These are phyloP conservation scores for Parascedosporium putredinis DNA, from an alignment of 2,329 filamentous ascomycete species.

Conservation along the genomic window DNA sequence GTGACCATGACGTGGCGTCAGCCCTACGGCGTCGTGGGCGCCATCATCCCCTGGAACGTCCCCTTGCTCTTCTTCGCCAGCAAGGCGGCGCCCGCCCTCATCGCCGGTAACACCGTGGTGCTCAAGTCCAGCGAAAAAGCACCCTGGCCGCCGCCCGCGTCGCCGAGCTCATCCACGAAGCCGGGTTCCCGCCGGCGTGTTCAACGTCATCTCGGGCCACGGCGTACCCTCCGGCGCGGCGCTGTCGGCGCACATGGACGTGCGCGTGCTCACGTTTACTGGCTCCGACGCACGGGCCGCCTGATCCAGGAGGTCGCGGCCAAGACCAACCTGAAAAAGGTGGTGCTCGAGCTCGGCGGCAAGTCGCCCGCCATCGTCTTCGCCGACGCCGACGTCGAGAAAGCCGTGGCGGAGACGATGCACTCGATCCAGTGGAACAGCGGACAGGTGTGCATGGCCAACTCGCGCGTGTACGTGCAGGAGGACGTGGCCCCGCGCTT, in stretches of 20 bases:
- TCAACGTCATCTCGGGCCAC: slow-evolving; percentile 64
- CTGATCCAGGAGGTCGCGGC: slow-evolving; percentile 64
- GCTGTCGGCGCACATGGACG: slow-evolving; percentile 54
- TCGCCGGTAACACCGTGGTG: slow-evolving; percentile 38
- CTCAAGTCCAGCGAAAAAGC: slow-evolving; percentile 45
- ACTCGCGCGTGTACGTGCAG: slow-evolving; percentile 47
- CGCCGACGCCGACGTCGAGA: slow-evolving; percentile 53
- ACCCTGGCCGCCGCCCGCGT: slow-evolving; percentile 29
- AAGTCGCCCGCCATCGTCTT: slow-evolving; percentile 57
- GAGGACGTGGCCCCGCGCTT: slow-evolving; percentile 43
- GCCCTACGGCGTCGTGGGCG: slow-evolving; percentile 40
- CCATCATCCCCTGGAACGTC: slow-evolving; percentile 51
- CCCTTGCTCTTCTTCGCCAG: slow-evolving; percentile 32
- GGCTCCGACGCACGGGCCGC: slow-evolving; percentile 62
- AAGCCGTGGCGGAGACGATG: slow-evolving; percentile 44
- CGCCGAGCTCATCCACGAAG: slow-evolving; percentile 52
- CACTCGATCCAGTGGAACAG: slow-evolving; percentile 39
- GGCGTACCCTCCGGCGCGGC: slow-evolving; percentile 56
- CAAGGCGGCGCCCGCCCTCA: slow-evolving; percentile 40
- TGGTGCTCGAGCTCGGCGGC: slow-evolving; percentile 58
- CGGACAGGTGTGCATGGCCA: slow-evolving; percentile 51
- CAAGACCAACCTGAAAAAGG: slow-evolving; percentile 52
- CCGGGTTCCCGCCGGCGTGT: slow-evolving; percentile 67
- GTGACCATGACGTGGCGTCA: slow-evolving; percentile 35
- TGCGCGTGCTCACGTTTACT: slow-evolving; percentile 69